Percentiles rank a stretch among this genome's conserved stretches.
These are phyloP conservation scores for Aureobasidium pullulans DNA, from an alignment of 2,329 filamentous ascomycete genomes.

Conservation along the genomic window DNA sequence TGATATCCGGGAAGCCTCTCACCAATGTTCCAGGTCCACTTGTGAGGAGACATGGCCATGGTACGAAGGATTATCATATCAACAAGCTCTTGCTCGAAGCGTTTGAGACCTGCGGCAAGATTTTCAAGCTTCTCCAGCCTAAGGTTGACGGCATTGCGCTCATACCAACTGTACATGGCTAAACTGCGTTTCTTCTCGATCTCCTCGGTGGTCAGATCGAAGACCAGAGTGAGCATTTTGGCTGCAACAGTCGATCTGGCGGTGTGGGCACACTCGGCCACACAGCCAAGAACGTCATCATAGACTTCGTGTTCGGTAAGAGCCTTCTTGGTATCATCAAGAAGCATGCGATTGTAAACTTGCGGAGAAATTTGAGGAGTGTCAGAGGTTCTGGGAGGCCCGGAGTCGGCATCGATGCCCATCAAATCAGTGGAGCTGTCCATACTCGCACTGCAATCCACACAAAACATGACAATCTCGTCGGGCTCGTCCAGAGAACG, in stretches of 20 bases:
- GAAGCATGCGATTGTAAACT: conserved; percentile 12
- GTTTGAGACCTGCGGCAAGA: conserved; percentile 17
- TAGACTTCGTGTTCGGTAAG: conserved; percentile 23
- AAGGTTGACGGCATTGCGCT: not conserved
- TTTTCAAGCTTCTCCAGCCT: not conserved
- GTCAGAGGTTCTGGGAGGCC: not conserved
- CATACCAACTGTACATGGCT: not conserved
- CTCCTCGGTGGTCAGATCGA: conserved; percentile 14
- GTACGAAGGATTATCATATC: conserved; percentile 25
- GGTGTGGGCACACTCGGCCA: conserved; percentile 14
- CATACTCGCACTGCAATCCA: conserved; percentile 31
- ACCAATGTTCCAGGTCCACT: conserved; percentile 24
- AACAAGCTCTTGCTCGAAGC: conserved; percentile 20
- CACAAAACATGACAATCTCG: conserved; percentile 30
- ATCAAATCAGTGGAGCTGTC: conserved; percentile 23
- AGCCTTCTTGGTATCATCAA: conserved; percentile 24
- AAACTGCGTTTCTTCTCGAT: conserved; percentile 1
- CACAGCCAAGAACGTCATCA: conserved; percentile 24
- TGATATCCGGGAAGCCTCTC: conserved; percentile 18
- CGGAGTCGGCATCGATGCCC: conserved; percentile 22
- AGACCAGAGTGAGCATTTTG: conserved; percentile 18
- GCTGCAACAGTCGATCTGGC: conserved; percentile 16
- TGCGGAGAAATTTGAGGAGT: not conserved
- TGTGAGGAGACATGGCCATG: conserved; percentile 13
- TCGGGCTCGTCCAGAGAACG: conserved; percentile 26